Percentiles rank a stretch among this genome's conserved stretches.
These are phyloP conservation scores for Avena eriantha DNA, from an alignment of 176 grass and related monocot species.

Conservation along the genomic window DNA sequence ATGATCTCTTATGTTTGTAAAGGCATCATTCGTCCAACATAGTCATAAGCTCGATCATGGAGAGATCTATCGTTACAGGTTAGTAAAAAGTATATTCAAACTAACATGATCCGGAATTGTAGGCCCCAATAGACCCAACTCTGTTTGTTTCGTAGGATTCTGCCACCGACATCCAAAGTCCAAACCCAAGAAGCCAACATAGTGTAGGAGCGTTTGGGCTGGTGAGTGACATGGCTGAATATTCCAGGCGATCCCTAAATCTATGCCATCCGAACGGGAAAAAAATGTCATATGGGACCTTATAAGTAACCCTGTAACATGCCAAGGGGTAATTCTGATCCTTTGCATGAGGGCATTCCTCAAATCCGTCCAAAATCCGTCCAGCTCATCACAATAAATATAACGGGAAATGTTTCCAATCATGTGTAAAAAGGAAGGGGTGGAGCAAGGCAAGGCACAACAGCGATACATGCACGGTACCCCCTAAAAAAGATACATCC, in stretches of 20 bases:
- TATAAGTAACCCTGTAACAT: not conserved
- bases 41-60: not conserved
- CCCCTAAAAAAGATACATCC: too few relatives aligned
- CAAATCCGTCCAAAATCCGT: not conserved
- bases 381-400: too few relatives aligned
- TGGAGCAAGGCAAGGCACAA: too few relatives aligned
- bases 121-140: not conserved
- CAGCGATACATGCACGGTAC: too few relatives aligned
- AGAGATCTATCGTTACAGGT: not conserved
- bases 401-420: too few relatives aligned
- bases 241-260: not conserved
- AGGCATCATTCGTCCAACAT: not conserved
- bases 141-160: not conserved
- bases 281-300: not conserved
- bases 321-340: not conserved
- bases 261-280: not conserved
- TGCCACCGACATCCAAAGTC: not conserved
- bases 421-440: too few relatives aligned
- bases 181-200: not conserved
- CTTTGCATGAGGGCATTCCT: not conserved
- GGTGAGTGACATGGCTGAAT: too few relatives aligned
- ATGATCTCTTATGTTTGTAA: not conserved
- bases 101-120: not conserved
- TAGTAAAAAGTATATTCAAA: not conserved
- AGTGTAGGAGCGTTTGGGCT: not conserved